Evolutionary conservation across 2,329 filamentous ascomycete species (phyloP).

Genomic region (Fusarium beomiforme): DNA sequence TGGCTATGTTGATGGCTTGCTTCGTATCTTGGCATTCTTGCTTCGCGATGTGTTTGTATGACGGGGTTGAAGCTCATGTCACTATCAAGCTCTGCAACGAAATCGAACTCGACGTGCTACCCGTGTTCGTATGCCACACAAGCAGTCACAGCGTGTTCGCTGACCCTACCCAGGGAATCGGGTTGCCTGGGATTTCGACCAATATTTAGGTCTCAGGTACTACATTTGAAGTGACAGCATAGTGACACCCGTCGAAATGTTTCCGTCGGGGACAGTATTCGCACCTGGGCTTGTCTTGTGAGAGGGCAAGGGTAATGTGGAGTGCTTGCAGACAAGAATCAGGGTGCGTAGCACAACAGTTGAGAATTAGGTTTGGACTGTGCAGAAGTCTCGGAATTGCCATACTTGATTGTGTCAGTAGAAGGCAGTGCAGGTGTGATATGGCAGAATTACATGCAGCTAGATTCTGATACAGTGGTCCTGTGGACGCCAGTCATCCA

Average conservation of each 20-base stretch:
- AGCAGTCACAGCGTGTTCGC: conserved; percentile 17
- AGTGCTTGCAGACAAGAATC: neutral
- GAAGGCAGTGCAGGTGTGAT: neutral
- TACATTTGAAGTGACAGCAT: neutral
- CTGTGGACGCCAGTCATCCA: neutral
- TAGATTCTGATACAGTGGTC: neutral
- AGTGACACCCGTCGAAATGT: conserved; percentile 29
- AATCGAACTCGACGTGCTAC: conserved; percentile 1
- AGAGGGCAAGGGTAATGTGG: conserved; percentile 8
- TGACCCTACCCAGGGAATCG: conserved; percentile 22
- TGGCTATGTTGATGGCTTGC: conserved; percentile 10
- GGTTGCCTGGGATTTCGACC: conserved; percentile 10
- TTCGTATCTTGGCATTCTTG: neutral
- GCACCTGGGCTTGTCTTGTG: conserved; percentile 13
- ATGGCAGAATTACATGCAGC: neutral
- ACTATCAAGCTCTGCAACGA: neutral
- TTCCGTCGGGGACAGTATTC: conserved; percentile 9
- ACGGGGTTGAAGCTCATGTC: neutral
- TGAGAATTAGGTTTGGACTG: neutral
- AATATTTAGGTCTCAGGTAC: neutral
- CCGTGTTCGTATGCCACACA: neutral
- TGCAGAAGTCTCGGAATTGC: neutral
- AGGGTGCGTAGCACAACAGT: conserved; percentile 12
- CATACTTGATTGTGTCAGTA: neutral
- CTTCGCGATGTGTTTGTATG: neutral